These are phyloP conservation scores for Pulveroboletus sp. DNA, from an alignment of 768 basidiomycete species.

Conservation along the genomic window DNA sequence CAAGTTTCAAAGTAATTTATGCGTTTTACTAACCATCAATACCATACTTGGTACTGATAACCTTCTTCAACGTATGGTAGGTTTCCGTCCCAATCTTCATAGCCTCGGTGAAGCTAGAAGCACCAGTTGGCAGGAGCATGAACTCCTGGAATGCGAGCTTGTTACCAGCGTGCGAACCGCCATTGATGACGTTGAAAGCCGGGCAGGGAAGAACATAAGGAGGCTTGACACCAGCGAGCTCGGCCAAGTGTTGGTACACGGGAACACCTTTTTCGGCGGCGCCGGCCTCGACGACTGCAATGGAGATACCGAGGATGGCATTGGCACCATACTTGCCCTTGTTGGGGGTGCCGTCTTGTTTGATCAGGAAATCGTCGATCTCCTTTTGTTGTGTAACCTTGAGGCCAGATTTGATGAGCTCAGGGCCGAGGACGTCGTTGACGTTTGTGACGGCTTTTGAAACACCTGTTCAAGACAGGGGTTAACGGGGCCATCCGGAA, in stretches of 20 bases:
- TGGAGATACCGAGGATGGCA: conserved; percentile 97
- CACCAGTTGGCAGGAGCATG: conserved; percentile 98
- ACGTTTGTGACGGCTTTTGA: conserved; percentile 92
- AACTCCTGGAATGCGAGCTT: conserved; percentile 99
- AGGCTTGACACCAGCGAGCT: conserved; percentile 91
- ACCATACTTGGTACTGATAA: conserved; percentile 98
- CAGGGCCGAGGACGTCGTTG: conserved; percentile 87
- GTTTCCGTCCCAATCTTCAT: conserved; percentile 99
- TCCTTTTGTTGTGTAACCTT: conserved; percentile 90
- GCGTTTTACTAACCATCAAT: conserved; percentile 75
- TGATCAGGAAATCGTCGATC: conserved; percentile 97
- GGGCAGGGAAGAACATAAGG: conserved; percentile 92
- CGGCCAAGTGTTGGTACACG: conserved; percentile 94
- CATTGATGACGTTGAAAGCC: conserved; percentile 99
- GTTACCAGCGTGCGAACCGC: conserved; percentile 99
- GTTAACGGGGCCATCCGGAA: neutral
- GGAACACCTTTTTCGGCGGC: conserved; percentile 95
- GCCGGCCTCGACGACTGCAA: conserved; percentile 90
- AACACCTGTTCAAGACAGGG: conserved; percentile 59
- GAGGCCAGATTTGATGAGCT: conserved; percentile 79
- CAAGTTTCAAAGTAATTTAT: neutral
- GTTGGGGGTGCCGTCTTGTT: conserved; percentile 95
- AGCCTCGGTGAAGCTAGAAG: conserved; percentile 88
- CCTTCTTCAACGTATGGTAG: conserved; percentile 98
- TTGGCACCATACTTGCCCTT: conserved; percentile 99